Base-by-base conservation (phyloP, 2,329 filamentous ascomycete genomes). In the Tothia fuscella region DNA sequence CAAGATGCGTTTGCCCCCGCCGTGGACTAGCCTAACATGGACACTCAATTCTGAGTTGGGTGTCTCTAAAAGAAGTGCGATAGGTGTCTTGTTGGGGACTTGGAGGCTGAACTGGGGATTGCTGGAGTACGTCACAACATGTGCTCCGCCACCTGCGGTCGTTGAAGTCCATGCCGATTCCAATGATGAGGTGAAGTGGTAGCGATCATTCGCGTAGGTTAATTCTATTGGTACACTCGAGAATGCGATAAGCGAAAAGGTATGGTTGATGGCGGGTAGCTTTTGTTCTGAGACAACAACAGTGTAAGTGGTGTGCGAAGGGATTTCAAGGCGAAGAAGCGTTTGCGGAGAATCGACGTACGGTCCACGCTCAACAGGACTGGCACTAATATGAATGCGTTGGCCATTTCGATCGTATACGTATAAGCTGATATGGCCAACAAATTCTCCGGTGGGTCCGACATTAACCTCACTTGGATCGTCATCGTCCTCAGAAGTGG, bases 331-430 rank as follows among this genome's bases (percentile, higher is more conserved):
- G 44, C 82, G 79, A 33, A 93, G 76, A 6, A 98, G 74, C 1
- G 84, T 93, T 58, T 96, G 93, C 2, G 87, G 87, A 2, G 88
- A 93, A 60, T 95, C 89, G 25, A 96, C 86, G 48, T 85, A 94
- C n/a, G 85, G 83, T 0, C 82, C 82, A 26, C 81, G 77, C 51
- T 84, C 77, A 0, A 83, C 58, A 19, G 78, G 74, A 5, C 76
- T 76, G 43, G 89, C 83, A 41, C 76, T 78, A 12, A 91, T 67
- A 49, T 85, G 79, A 0, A 95, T 78, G 37, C 78, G 73, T 26
- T 76, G 68, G 2, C 89, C 88, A 29, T 70, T 57, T 22, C 76
- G 75, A 14, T 80, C 71, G 56, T 89, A 95, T 1, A 91, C 70
- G 45, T 86, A 86, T 20, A 98, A 72, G 51, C 83, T 85, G 62